Conservation (phyloP, 1,139 yeast genomes). For the Yamadazyma buinensis region DNA sequence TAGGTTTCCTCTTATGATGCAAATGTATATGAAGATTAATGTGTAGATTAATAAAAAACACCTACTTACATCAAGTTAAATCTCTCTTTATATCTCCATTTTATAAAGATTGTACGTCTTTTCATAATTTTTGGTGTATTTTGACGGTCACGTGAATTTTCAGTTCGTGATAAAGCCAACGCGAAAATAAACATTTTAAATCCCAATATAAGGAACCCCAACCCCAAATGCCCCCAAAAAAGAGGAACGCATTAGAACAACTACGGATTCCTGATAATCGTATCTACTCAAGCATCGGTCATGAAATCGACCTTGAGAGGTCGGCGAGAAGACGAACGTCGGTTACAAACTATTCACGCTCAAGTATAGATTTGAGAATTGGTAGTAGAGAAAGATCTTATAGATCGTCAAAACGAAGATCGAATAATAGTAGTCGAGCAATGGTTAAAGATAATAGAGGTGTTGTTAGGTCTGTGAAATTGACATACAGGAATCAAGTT, state of each 20-base stretch:
- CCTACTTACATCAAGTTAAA: too few relatives aligned
- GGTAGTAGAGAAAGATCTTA: neutral
- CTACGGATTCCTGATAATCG: conserved; percentile 16
- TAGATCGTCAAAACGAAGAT: neutral
- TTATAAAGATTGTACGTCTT: too few relatives aligned
- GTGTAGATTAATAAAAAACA: too few relatives aligned
- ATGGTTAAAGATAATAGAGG: conserved; percentile 2
- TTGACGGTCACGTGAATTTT: neutral
- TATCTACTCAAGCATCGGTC: conserved; percentile 13
- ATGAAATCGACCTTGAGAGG: conserved; percentile 10
- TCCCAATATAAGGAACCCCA: too few relatives aligned
- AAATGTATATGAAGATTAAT: too few relatives aligned
- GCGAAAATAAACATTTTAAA: conserved; percentile 1
- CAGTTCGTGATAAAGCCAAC: neutral
- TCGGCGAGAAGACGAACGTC: conserved; percentile 9
- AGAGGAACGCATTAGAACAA: conserved; percentile 13
- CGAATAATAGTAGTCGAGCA: neutral
- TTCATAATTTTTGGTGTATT: too few relatives aligned
- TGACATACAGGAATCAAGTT: conserved; percentile 1
- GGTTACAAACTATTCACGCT: neutral
- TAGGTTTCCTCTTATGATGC: too few relatives aligned
- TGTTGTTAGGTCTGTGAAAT: conserved; percentile 1
- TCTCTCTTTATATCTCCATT: too few relatives aligned
- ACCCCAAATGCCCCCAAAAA: conserved; percentile 16
- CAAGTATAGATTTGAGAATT: neutral